These are phyloP conservation scores for Eucalyptus pauciflora DNA, from an alignment of 345 rosid genomes.

Conservation along the genomic window DNA sequence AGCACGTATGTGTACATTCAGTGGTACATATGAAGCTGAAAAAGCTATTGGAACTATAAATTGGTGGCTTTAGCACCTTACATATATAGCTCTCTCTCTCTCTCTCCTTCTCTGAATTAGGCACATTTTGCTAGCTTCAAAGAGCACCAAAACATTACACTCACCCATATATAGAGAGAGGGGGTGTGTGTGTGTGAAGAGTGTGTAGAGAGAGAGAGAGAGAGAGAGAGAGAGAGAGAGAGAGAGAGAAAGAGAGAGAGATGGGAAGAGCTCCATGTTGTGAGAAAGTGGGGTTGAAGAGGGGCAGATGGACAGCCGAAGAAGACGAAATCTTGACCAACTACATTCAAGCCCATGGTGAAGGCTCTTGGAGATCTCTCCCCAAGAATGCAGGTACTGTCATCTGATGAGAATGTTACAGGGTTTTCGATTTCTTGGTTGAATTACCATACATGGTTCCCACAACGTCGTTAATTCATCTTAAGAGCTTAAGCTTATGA, in stretches of 20 bases:
- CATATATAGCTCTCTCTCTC: not conserved
- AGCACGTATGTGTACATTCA: not conserved
- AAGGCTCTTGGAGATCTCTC: slow-evolving; percentile 83
- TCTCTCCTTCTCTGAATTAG: not conserved
- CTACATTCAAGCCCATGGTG: slow-evolving; percentile 63
- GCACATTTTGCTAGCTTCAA: not conserved
- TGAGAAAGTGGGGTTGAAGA: slow-evolving; percentile 75
- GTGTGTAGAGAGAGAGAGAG: not conserved
- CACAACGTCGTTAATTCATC: not conserved
- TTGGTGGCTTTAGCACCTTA: not conserved
- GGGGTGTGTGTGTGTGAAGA: not conserved
- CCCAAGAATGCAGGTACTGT: slow-evolving; percentile 75
- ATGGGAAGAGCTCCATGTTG: slow-evolving; percentile 96
- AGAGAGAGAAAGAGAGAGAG: slow-evolving; percentile 2
- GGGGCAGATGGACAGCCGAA: slow-evolving; percentile 78
- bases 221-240: slow-evolving; percentile 4
- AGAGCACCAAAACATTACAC: not conserved
- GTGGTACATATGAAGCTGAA: not conserved
- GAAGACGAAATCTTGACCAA: slow-evolving; percentile 61
- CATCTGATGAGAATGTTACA: not conserved
- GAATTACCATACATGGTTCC: not conserved
- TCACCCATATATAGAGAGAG: not conserved
- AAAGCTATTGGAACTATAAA: not conserved
- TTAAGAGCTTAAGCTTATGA: not conserved
- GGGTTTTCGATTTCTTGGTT: not conserved